Conservation (phyloP, 163 green algal species). For the Scenedesmus sp. region DNA sequence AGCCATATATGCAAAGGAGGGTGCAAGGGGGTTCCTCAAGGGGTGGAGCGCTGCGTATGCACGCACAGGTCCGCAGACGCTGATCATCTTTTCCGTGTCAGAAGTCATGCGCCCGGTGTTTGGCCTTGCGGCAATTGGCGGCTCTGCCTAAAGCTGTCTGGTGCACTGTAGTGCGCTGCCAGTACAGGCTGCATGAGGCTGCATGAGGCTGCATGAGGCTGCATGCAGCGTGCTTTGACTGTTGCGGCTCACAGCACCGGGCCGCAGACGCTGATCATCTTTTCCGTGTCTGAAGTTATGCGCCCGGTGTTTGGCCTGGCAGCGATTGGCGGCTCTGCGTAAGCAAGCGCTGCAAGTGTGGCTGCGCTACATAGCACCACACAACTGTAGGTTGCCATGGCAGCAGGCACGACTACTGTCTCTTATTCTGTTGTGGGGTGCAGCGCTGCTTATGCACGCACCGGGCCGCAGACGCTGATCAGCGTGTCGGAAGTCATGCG, state of each 20-base stretch:
- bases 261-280: conserved; percentile 50
- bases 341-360: too few relatives aligned
- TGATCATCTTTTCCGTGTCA: conserved; percentile 49
- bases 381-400: too few relatives aligned
- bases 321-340: background rate
- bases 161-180: too few relatives aligned
- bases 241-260: background rate
- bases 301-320: conserved; percentile 37
- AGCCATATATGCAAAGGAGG: conserved; percentile 8
- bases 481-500: conserved; percentile 38
- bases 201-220: too few relatives aligned
- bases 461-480: conserved; percentile 47
- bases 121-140: conserved; percentile 28
- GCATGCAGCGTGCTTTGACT: too few relatives aligned
- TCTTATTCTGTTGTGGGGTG: background rate
- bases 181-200: too few relatives aligned
- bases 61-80: conserved; percentile 44
- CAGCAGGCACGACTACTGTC: too few relatives aligned
- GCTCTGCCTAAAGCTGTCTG: background rate
- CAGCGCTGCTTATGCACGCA: conserved; percentile 26
- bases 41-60: conserved; percentile 42
- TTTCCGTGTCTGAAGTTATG: conserved; percentile 30
- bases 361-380: too few relatives aligned
- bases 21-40: conserved; percentile 27
- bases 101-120: conserved; percentile 44